These are phyloP conservation scores for Salix udensis DNA, from an alignment of 345 rosid species.

Conservation along the genomic window DNA sequence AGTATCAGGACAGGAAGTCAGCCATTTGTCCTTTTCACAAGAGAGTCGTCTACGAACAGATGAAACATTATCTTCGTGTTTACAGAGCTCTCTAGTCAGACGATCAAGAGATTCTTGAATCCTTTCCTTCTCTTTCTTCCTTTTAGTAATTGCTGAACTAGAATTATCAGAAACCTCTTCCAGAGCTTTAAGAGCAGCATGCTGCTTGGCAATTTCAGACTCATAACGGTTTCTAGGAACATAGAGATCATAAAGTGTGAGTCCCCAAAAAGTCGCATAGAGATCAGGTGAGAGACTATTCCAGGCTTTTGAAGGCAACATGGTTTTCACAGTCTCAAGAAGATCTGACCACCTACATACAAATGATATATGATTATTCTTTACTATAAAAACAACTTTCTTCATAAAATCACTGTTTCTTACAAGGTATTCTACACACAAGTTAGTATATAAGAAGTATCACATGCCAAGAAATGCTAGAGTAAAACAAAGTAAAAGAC, in stretches of 20 bases:
- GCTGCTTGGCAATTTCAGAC: constrained; percentile 91
- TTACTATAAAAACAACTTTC: not conserved
- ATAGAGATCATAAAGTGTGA: constrained; percentile 90
- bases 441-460: not conserved
- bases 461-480: constrained; percentile 10
- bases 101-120: constrained; percentile 98
- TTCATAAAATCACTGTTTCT: not conserved
- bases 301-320: constrained; percentile 97
- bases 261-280: constrained; percentile 97
- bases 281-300: constrained; percentile 99
- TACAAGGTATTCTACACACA: not conserved
- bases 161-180: constrained; percentile 96
- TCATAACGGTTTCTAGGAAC: constrained; percentile 93
- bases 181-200: constrained; percentile 87
- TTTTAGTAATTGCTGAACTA: constrained; percentile 84
- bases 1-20: constrained; percentile 97
- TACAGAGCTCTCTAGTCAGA: constrained; percentile 68
- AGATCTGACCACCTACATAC: constrained; percentile 91
- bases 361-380: not conserved
- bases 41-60: constrained; percentile 87
- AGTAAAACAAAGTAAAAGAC: constrained; percentile 3
- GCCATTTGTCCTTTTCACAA: constrained; percentile 92
- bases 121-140: constrained; percentile 99
- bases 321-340: constrained; percentile 77
- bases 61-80: constrained; percentile 91